Base-by-base conservation (phyloP, 2,329 filamentous ascomycete species). In the Pseudogymnoascus sp. region DNA sequence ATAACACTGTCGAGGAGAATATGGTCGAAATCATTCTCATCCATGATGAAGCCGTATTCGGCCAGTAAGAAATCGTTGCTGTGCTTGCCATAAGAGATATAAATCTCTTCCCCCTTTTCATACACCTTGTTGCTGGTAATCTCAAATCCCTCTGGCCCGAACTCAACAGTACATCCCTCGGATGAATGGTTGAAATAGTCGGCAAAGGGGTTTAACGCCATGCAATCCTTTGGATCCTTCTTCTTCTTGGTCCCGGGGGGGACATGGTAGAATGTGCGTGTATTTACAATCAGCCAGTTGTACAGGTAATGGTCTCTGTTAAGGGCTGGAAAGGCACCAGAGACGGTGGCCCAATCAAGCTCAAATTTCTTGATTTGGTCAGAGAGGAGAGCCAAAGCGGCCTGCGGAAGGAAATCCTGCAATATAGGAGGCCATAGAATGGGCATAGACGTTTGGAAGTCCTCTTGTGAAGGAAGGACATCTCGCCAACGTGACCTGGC, bases 61-160 rank as follows among this genome's bases (percentile, higher is more conserved):
- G 84, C 81, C 2, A 92, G 79, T 16, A 92, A 75, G 67, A 89
- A 88, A 70, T 92, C 89, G 66, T 90, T 90, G 28, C 81, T 81
- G 71, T 92, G 89, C 1, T 80, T 73, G 2, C 89, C 89, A 69
- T 93, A 93, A 28, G 82, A 85, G 25, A 89, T 84, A 65, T 82
- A 84, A 0, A 93, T 76, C 75, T 92, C 89, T 18, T 88, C 83
- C 7, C 85, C 86, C 1, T 73, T 69, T 1, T 71, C 72, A 69
- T 88, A 86, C 0, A 76, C 70, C 1, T 76, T 73, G 56, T 79
- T 75, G 2, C 84, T 80, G 16, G 75, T 79, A 56, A 90, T 78
- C 23, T 77, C 79, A 75, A 85, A 90, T 5, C 80, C 80, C 1
- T 75, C 72, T 0, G 73, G 66, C 53, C 80, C 77, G 68, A 83